Evolutionary conservation across 805 yeast species (phyloP), one percentile per base, ranked within the genome.

Genomic region (Candida ascalaphidarum): DNA sequence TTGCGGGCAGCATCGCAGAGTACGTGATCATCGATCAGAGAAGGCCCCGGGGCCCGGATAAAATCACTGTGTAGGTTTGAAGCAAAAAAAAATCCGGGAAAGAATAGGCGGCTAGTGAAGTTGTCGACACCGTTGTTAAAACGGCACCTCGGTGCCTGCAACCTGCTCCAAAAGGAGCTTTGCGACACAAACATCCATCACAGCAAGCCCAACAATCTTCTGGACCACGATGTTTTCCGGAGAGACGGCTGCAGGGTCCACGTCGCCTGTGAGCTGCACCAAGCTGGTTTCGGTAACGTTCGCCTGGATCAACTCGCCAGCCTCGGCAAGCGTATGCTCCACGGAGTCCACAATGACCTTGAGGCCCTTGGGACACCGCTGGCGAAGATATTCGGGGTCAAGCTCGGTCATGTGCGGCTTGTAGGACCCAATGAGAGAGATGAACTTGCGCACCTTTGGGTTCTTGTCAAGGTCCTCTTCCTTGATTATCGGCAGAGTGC

Each of bases 361-460:
- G 3, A 64, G 62, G 5, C 52, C 53, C 8, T 48, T 39, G 1
- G 37, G 34, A 11, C 65, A 47, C 32, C 63, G 40, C 13, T 40
- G 46, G 3, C 44, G 40, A 8, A 72, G 52, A 22, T 68, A 50
- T 2, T 53, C 50, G 15, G 51, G 52, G 35, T 74, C 81, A 29
- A 75, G 64, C 48, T 77, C 85, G 22, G 59, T 59, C 84, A 77
- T 76, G 35, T 68, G 66, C 10, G 82, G 82, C 45, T 74, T 74
- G 46, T 76, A 77, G 12, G 80, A 71, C 1, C 85, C 85, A 41
- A 77, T 77, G 18, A 76, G 52, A 11, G 77, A 68, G 25, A 77
- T 65, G 46, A 65, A 77, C 18, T 41, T 49, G 28, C 33, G 42
- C 20, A 14, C 35, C 25, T 11, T 34, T 17, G 32, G 46, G 43